A percentile compares a stretch with the other conserved stretches of the same genome.
Conservation (phyloP, 2,329 filamentous ascomycete genomes). For the Fusarium napiforme region DNA sequence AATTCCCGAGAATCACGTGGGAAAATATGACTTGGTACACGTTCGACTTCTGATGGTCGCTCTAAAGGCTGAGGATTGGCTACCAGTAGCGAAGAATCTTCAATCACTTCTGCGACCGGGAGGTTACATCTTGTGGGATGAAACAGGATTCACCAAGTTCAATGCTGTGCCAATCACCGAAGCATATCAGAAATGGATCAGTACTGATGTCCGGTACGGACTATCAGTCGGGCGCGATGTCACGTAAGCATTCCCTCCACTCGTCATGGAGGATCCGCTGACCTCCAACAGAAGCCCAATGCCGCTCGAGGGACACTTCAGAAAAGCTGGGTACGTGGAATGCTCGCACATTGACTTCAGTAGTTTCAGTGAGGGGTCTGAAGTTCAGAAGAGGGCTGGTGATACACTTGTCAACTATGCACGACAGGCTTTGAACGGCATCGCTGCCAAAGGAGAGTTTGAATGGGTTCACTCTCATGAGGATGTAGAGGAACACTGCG, state of each 20-base stretch:
- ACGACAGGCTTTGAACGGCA: conserved; percentile 2
- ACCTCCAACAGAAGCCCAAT: background rate
- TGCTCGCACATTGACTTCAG: conserved; percentile 5
- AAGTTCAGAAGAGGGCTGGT: background rate
- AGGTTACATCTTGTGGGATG: conserved; percentile 11
- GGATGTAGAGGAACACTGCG: background rate
- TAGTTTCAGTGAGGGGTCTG: background rate
- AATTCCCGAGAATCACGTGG: background rate
- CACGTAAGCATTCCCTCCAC: background rate
- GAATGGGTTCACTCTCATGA: conserved; percentile 1
- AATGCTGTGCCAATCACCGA: conserved; percentile 2
- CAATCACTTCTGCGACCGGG: background rate
- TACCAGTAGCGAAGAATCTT: background rate
- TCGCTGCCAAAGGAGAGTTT: background rate
- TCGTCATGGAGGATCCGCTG: background rate
- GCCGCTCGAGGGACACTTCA: background rate
- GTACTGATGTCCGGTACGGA: conserved; percentile 1
- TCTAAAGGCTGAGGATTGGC: background rate
- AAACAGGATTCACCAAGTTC: conserved; percentile 2
- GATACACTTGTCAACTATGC: background rate
- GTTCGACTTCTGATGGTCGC: conserved; percentile 9
- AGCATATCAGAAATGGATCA: conserved; percentile 4
- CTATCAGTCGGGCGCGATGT: background rate
- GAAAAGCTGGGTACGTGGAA: background rate
- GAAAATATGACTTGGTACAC: conserved; percentile 1